Base-by-base conservation (phyloP, 2,329 filamentous ascomycete species). In the Fusarium algeriense region DNA sequence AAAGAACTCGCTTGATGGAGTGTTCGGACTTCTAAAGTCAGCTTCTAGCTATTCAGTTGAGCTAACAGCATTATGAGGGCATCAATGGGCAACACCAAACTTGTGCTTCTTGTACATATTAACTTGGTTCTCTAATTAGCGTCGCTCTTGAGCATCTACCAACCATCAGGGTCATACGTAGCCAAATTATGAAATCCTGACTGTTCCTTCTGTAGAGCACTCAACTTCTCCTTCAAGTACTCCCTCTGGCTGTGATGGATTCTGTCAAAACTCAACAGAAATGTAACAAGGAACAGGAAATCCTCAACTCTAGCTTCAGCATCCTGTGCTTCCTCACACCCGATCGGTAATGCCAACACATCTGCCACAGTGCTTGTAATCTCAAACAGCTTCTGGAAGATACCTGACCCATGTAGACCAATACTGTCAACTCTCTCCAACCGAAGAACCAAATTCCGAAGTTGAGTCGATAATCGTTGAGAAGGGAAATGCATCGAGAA, bases 351-450 rank as follows among this genome's bases (percentile, higher is more conserved):
- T 19, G 86, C 85, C 49, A 89, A 79, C 2, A 90, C 88, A 60
- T 89, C 88, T 0, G 87, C 86, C 40, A 89, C 86, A 0, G 87
- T 89, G 69, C 86, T 88, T 0, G 87, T 86, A 56, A 90, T 87
- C 70, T 90, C 88, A 52, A 90, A 88, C 4, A 90, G 77, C 69
- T 90, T 90, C 60, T 87, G 84, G 20, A 89, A 77, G 52, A 90
- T 87, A 10, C 85, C 85, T n/a, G 82, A 86, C 8, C 88, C 87
- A 68, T 90, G 87, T 2, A 87, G 83, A 7, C 83, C 84, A 48
- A 89, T 84, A 35, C 84, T 85, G n/a, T 80, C 77, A 2, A 80
- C 75, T 40, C 75, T 81, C 7, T 78, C 74, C 0, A 83, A 69
- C 0, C 78, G 75, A 23, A 73, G 72, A 2, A 83, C 80, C 5